These are phyloP conservation scores for Sanguinoderma infundibulare DNA, from an alignment of 1,284 basidiomycete genomes.

Conservation along the genomic window DNA sequence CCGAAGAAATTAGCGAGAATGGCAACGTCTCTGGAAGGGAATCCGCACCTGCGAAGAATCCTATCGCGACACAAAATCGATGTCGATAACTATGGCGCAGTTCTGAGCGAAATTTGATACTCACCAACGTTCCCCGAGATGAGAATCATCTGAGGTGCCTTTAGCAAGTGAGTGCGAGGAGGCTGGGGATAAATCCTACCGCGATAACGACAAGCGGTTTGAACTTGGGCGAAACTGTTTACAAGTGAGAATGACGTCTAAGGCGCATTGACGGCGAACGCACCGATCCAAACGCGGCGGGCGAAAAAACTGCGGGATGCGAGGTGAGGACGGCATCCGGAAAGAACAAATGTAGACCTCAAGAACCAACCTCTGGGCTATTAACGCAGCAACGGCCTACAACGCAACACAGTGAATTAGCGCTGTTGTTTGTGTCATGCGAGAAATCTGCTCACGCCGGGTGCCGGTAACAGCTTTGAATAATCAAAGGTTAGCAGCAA, in stretches of 20 bases:
- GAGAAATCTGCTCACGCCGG: too few species aligned
- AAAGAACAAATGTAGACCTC: too few species aligned
- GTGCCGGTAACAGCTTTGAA: slow-evolving; percentile 6
- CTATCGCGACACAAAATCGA: background rate
- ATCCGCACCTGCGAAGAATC: slow-evolving; percentile 7
- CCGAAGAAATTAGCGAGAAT: background rate
- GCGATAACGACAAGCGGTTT: background rate
- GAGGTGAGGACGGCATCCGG: too few species aligned
- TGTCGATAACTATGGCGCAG: background rate
- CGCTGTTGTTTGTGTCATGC: too few species aligned
- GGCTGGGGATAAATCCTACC: background rate
- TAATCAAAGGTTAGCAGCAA: too few species aligned
- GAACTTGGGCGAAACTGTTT: slow-evolving; percentile 7
- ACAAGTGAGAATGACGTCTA: background rate
- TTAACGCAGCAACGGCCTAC: too few species aligned
- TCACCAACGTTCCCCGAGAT: slow-evolving; percentile 12
- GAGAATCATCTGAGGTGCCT: background rate
- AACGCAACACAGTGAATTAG: too few species aligned
- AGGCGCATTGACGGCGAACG: background rate
- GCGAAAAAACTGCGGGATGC: slow-evolving; percentile 8
- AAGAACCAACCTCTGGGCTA: too few species aligned
- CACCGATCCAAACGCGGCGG: slow-evolving; percentile 9
- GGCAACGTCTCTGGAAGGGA: background rate
- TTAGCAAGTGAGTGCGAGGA: background rate
- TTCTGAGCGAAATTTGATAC: background rate